These are phyloP conservation scores for Fusarium verticillioides DNA, from an alignment of 2,329 filamentous ascomycete genomes.

Conservation along the genomic window DNA sequence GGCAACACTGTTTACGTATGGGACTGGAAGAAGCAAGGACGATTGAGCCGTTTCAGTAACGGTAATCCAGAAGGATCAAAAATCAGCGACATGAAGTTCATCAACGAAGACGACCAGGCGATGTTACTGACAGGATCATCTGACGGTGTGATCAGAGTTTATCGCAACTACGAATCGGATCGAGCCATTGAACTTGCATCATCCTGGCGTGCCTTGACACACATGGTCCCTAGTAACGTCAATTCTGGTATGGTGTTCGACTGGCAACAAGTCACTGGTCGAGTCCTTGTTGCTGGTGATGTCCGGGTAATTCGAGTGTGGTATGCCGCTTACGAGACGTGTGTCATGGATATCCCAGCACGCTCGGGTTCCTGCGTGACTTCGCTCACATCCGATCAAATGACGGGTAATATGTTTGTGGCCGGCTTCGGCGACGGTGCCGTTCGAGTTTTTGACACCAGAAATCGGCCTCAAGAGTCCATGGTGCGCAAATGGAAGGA, in stretches of 20 bases:
- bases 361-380: conserved; percentile 96
- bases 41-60: conserved; percentile 89
- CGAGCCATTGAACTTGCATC: conserved; percentile 85
- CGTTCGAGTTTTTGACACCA: conserved; percentile 92
- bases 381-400: conserved; percentile 94
- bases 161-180: conserved; percentile 87
- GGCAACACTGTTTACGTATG: conserved; percentile 90
- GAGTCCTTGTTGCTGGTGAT: conserved; percentile 94
- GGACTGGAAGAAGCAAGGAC: conserved; percentile 86
- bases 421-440: conserved; percentile 97
- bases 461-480: conserved; percentile 82
- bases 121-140: conserved; percentile 95
- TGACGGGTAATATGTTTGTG: conserved; percentile 95
- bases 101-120: conserved; percentile 98
- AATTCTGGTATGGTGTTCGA: conserved; percentile 97
- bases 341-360: conserved; percentile 91
- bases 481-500: conserved; percentile 99
- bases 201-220: conserved; percentile 89
- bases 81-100: conserved; percentile 95
- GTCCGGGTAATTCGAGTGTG: conserved; percentile 95
- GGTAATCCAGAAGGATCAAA: conserved; percentile 91
- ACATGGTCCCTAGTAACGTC: conserved; percentile 92
- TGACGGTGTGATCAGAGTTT: conserved; percentile 93
- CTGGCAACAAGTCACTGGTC: conserved; percentile 98
- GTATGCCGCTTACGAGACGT: conserved; percentile 94